Conservation (phyloP, 2,329 filamentous ascomycete species). For the Trichoderma guizhouense region DNA sequence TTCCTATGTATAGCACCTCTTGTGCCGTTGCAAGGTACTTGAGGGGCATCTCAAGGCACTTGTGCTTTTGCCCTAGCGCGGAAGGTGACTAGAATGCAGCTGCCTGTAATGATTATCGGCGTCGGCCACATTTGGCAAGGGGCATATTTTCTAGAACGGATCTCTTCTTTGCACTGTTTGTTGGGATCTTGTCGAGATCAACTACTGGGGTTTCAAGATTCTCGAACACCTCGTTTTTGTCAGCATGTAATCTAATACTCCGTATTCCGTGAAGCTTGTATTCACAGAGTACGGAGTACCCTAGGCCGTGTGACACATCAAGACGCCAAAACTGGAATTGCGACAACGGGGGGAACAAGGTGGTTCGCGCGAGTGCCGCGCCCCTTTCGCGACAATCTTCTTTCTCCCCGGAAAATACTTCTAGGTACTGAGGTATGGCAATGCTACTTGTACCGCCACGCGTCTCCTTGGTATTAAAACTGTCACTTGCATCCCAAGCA, state of each 20-base stretch:
- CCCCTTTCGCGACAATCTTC: neutral
- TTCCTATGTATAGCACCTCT: neutral
- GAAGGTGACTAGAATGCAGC: slow-evolving; percentile 8
- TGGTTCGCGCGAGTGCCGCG: neutral
- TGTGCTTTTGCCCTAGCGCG: neutral
- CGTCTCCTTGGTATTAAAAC: neutral
- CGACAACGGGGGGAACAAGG: neutral
- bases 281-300: neutral
- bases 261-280: neutral
- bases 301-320: neutral
- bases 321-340: neutral
- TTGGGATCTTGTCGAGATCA: neutral
- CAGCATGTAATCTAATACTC: neutral
- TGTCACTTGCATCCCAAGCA: neutral
- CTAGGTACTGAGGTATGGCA: neutral
- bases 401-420: neutral
- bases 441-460: neutral
- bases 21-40: neutral
- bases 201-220: neutral
- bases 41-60: neutral
- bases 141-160: neutral
- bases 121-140: neutral
- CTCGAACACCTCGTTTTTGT: neutral
- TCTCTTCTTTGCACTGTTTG: neutral
- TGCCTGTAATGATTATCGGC: slow-evolving; percentile 4